Percentiles rank a stretch among this genome's conserved stretches.
phyloP scores from a whole-genome alignment of 169 alveolate species.

The Cryptosporidium felis region DNA sequence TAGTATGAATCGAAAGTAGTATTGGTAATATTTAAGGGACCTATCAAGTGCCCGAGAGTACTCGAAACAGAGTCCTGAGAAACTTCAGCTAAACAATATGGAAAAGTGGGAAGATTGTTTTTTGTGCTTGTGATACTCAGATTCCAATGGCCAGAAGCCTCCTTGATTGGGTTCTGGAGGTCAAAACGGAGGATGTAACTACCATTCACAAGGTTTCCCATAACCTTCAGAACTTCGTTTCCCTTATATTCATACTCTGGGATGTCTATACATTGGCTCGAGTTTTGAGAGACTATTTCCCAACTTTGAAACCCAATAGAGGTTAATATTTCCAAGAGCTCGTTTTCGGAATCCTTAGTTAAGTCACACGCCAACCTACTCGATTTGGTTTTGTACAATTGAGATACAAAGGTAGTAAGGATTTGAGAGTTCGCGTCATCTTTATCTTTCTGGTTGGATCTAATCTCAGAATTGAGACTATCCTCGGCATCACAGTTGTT shows the following conservation, averaged over 20 bases:
- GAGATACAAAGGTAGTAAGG: not conserved
- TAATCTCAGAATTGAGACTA: not conserved
- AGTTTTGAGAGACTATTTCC: slow-evolving; percentile 37
- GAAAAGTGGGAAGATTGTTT: slow-evolving; percentile 59
- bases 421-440: not conserved
- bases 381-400: not conserved
- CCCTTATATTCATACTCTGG: slow-evolving; percentile 27
- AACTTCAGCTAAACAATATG: slow-evolving; percentile 25
- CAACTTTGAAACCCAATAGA: slow-evolving; percentile 48
- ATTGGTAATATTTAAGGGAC: slow-evolving; percentile 4
- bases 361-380: too few species aligned
- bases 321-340: slow-evolving; percentile 15
- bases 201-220: slow-evolving; percentile 42
- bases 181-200: slow-evolving; percentile 46
- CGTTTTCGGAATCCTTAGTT: slow-evolving; percentile 7
- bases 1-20: slow-evolving; percentile 6
- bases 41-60: slow-evolving; percentile 17
- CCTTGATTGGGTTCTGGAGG: slow-evolving; percentile 14
- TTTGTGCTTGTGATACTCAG: slow-evolving; percentile 63
- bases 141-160: slow-evolving; percentile 41
- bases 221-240: slow-evolving; percentile 10
- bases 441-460: not conserved
- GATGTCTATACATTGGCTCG: slow-evolving; percentile 26
- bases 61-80: slow-evolving; percentile 13
- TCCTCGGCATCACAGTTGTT: not conserved